Evolutionary conservation across 805 yeast species (phyloP), one percentile per base, ranked within the genome.

Genomic region (Saccharomyces paradoxus): DNA sequence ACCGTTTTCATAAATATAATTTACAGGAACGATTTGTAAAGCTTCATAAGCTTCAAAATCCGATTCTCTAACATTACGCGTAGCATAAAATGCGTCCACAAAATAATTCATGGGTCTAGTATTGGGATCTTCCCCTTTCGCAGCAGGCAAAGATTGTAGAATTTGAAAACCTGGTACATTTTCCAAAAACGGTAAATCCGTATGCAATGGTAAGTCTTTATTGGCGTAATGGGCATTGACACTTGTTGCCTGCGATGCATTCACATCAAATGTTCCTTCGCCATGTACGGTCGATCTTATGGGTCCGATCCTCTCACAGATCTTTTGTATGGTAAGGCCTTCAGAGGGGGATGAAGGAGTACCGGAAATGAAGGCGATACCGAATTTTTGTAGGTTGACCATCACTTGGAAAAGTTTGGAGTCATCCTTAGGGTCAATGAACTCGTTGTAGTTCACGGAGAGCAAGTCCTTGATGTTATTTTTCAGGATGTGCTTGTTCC

Each of bases 141-240:
- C 71, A 61, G 81, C 81, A 50, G 75, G 68, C 41, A 82, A 76
- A 52, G 80, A 76, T 60, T 87, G 94, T 48, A 87, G 73, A 44
- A 85, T 66, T 67, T 87, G 91, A 48, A 87, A 70, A 0, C 92
- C 92, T 1, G 95, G 95, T 2, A 91, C 91, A 10, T 89, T 81
- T 65, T 87, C 91, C 63, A 86, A 82, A 70, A 86, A 87, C 49
- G 83, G 74, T 27, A 87, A 74, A 63, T 87, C 94, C 86, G 85
- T 87, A 62, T 87, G 95, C 50, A 87, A 73, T 2, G 90, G 90
- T 46, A 87, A 74, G 60, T 79, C 79, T 8, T 75, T 76, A 50
- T 77, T 74, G 4, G 94, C 83, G 63, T 84, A 81, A 4, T 91
- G 91, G 51, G 87, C 83, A 60, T 87, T 85, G 53, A 77, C 80